Conservation (phyloP, 768 basidiomycete genomes). For the Brasilioporus rufonigricans region DNA sequence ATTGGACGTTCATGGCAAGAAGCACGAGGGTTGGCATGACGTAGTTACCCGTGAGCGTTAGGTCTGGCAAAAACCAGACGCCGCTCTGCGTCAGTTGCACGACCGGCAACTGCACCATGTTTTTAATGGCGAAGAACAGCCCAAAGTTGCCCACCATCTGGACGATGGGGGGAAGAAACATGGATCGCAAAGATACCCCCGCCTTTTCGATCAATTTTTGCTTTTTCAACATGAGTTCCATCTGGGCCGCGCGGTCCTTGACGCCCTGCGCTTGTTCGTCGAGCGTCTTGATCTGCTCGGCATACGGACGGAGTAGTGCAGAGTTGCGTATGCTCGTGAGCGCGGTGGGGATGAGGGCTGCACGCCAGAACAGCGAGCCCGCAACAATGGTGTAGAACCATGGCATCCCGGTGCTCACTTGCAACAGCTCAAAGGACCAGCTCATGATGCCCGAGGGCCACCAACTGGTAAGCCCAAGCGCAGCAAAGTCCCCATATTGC, state of each 20-base stretch:
- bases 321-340: constrained; percentile 56
- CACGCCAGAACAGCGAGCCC: constrained; percentile 60
- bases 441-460: constrained; percentile 65
- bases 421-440: constrained; percentile 63
- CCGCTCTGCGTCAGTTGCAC: constrained; percentile 78
- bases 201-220: constrained; percentile 58
- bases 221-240: constrained; percentile 45
- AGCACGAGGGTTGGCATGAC: constrained; percentile 63
- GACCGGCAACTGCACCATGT: constrained; percentile 68
- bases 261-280: constrained; percentile 39
- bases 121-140: constrained; percentile 79
- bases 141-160: constrained; percentile 79
- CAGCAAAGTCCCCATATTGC: constrained; percentile 70
- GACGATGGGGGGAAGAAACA: constrained; percentile 55
- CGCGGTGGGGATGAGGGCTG: constrained; percentile 57
- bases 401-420: constrained; percentile 67
- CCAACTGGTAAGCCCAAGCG: constrained; percentile 62
- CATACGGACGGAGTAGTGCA: constrained; percentile 39
- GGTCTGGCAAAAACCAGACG: constrained; percentile 66
- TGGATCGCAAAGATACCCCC: constrained; percentile 56
- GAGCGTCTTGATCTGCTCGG: constrained; percentile 50
- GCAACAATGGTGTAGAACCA: constrained; percentile 84
- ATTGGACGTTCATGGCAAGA: constrained; percentile 63
- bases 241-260: constrained; percentile 40
- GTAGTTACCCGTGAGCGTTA: constrained; percentile 79